Base-by-base conservation (phyloP, 1,284 basidiomycete species). In the Tilletia walkeri region DNA sequence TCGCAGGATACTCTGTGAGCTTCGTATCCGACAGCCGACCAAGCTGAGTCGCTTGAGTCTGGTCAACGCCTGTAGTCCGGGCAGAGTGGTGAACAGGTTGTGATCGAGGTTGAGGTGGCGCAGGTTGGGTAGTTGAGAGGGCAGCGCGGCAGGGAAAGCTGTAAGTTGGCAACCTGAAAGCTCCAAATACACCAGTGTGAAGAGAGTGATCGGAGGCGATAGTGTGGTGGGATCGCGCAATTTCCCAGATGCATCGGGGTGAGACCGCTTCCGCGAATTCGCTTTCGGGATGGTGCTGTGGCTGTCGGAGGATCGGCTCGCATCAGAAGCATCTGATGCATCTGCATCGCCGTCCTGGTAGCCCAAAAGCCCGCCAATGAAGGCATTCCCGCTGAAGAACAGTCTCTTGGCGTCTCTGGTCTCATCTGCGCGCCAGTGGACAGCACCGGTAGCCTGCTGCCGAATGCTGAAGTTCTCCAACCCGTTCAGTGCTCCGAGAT, bases 161-260 rank as follows among this genome's bases (percentile, higher is more conserved):
- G 20, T 48, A 1, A 99, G 87, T 72, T 92, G 89, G 84, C 96
- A 99, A 61, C 90, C 92, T 12, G 94, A 94, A 49, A 93, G 86
- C 85, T 99, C 95, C 77, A 99, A 88, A 86, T 98, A 98, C 50
- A 92, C 87, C 78, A 99, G 87, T 80, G 93, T 91, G 85, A 93
- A 94, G 85, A 92, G 20, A 39, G 59, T 63, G 36, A 63, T 38
- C 14, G 30, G 34, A 9, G 59, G 34, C 12, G 30, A 14, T 18
- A 63, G 3, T 3, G 18, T 18, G 16, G 45, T 61, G 38, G 50
- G n/a, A 30, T 20, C 48, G 3, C 38, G 59, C 18, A 38, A 36
- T 9, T 38, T 38, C 20, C 54, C 54, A 18, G 59, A 63, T 12
- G 59, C 14, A 6, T 41, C 59, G n/a, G 59, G n/a, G n/a, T 63